A percentile compares a stretch with the other conserved stretches of the same genome.
These are phyloP conservation scores for Lactarius trivialis DNA, from an alignment of 768 basidiomycete species.

Conservation along the genomic window DNA sequence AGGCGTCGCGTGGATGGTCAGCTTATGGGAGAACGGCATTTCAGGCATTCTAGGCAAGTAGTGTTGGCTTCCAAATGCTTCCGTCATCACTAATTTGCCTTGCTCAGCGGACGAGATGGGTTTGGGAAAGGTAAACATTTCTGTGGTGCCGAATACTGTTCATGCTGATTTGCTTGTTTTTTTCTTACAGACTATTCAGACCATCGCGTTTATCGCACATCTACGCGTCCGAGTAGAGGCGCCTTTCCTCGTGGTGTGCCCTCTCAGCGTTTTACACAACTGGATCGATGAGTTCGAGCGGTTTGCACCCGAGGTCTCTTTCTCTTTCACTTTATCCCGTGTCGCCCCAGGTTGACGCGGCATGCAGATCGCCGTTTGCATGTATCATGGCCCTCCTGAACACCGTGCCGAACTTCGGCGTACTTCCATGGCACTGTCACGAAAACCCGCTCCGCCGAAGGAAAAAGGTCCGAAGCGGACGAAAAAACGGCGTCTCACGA, in stretches of 20 bases:
- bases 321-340: constrained; percentile 9
- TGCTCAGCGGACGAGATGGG: constrained; percentile 90
- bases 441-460: neutral
- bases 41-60: constrained; percentile 66
- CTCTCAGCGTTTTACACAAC: constrained; percentile 88
- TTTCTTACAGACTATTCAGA: constrained; percentile 74
- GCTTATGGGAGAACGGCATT: constrained; percentile 78
- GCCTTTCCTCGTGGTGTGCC: constrained; percentile 86
- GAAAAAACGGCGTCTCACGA: constrained; percentile 1
- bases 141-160: neutral
- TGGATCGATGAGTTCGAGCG: constrained; percentile 82
- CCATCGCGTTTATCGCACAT: constrained; percentile 89
- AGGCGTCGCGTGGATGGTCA: constrained; percentile 93
- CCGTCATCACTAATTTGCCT: neutral
- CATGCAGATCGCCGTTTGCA: constrained; percentile 70
- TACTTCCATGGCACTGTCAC: constrained; percentile 8
- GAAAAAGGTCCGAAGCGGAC: neutral
- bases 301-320: constrained; percentile 70
- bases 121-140: constrained; percentile 64
- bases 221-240: constrained; percentile 66
- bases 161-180: neutral
- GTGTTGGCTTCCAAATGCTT: too few relatives aligned
- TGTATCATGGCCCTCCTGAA: constrained; percentile 83
- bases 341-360: neutral
- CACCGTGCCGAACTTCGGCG: constrained; percentile 73